Base-by-base conservation (phyloP, 2,329 filamentous ascomycete genomes). In the Cladosporium velox region DNA sequence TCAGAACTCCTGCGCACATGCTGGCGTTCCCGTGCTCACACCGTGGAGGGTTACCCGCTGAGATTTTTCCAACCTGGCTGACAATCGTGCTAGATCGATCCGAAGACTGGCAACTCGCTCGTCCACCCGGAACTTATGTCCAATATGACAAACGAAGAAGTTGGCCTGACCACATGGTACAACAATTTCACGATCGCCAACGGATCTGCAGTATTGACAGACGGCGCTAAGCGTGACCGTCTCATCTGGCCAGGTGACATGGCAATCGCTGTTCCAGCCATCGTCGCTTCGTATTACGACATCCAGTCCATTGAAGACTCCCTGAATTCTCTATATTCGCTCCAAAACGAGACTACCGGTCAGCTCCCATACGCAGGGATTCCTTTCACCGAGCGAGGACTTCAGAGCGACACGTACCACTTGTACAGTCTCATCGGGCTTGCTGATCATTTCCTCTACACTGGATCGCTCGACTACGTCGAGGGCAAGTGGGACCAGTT, bases 381-480 rank as follows among this genome's bases (percentile, higher is more conserved):
- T 15, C 70, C 70, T 0, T 77, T 77, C 65, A 67, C 66, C 62
- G 67, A 70, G 32, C 54, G 61, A 24, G 41, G 59, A 18, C 41
- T 59, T 5, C 67, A 65, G 30, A 82, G 79, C 12, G 84, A 83
- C 68, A 88, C 86, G 0, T 88, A 88, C 69, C 86, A 88, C 69
- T 72, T 84, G 5, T 82, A 84, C 70, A 82, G 77, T 2, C 69
- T 84, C 62, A 79, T 83, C 24, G 81, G 80, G 15, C 76, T 82
- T 0, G 77, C 78, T 1, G 80, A 83, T 66, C 79, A 82, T 61
- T 81, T 82, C 59, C 59, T 72, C 18, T 72, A 68, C 67, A 68
- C 79, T 58, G 80, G 79, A 4, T 77, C 84, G 44, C 70, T 76
- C 1, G 68, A 70, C 1, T 84, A 79, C 69, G 72, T 84, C 1